Base-by-base conservation (phyloP, 805 yeast genomes). In the Spathaspora girioi region DNA sequence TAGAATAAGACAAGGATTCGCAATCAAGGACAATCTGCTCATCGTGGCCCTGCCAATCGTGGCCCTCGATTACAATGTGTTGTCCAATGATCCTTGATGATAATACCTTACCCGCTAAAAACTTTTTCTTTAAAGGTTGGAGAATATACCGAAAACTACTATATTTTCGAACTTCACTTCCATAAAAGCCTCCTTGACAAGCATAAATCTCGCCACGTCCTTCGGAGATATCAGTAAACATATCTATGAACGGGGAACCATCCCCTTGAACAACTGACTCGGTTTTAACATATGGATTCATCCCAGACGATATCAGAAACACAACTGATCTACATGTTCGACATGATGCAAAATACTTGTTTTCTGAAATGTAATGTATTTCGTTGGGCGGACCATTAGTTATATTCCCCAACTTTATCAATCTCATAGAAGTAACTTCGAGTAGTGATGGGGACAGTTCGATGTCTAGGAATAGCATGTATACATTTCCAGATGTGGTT, bases 161-260 rank as follows among this genome's bases (percentile, higher is more conserved):
- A 29, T 45, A 51, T 12, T 51, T 51, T 17, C 52, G 23, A 11
- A 49, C 15, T 31, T 51, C 54, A 40, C 54, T 51, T 1, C 52
- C 49, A 32, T 46, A 20, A 35, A 43, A 41, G 17, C 54, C 48
- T 14, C 54, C 54, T 45, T 51, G 54, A 23, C 54, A 51, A 17
- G 52, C 35, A 45, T 43, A 51, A 18, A 46, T 32, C 43, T 31
- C 42, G 42, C 8, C 12, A 23, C 15, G 17, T 45, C 47, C 40
- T n/a, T 6, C 14, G 6, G 23, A 5, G n/a, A n/a, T n/a, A n/a
- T 12, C 18, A 10, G 47, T 18, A 5, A 31, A 14, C 29, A 51
- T 49, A 20, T 51, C 54, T 1, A 51, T n/a, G 2, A 51, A 18
- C 3, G 54, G 54, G 2, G 52, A 49, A 20, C 48, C 42, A 14